phyloP scores from a whole-genome alignment of 139 green algal species.

The Klebsormidium nitens region DNA sequence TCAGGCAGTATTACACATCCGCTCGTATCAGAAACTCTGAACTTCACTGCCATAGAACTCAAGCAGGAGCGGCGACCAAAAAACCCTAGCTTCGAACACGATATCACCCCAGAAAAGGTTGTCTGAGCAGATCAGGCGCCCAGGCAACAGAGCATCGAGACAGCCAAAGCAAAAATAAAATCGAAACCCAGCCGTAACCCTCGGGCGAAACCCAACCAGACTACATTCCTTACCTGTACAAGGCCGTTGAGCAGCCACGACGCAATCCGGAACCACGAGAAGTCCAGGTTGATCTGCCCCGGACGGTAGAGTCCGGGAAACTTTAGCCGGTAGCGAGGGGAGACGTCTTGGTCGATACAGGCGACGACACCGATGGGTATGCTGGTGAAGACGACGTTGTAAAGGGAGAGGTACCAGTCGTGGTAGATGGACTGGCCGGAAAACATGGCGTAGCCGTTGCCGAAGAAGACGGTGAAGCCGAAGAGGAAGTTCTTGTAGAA shows the following conservation, averaged over 20 bases:
- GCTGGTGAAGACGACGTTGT: conserved; percentile 58
- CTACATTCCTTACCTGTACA: conserved; percentile 23
- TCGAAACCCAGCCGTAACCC: too few species aligned
- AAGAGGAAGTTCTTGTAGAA: conserved; percentile 99
- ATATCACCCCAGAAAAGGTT: too few species aligned
- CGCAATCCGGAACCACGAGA: conserved; percentile 18
- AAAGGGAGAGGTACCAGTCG: conserved; percentile 46
- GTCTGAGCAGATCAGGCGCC: too few species aligned
- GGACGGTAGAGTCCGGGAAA: conserved; percentile 48
- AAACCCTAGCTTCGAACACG: too few species aligned
- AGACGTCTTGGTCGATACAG: conserved; percentile 56
- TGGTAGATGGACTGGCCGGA: conserved; percentile 39
- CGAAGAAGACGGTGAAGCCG: conserved; percentile 62
- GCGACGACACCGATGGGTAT: conserved; percentile 50
- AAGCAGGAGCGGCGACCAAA: too few species aligned
- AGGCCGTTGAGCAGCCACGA: conserved; percentile 44
- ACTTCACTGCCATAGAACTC: too few species aligned
- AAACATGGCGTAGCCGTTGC: conserved; percentile 29
- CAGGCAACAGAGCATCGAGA: too few species aligned
- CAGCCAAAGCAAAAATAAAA: too few species aligned
- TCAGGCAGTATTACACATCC: too few species aligned
- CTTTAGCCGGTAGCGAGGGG: background rate
- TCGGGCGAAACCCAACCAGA: too few species aligned
- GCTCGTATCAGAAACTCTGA: too few species aligned
- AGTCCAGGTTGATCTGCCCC: conserved; percentile 37